Evolutionary conservation across 495 filamentous ascomycete genomes (phyloP).

Genomic region (Daldinia childiae): DNA sequence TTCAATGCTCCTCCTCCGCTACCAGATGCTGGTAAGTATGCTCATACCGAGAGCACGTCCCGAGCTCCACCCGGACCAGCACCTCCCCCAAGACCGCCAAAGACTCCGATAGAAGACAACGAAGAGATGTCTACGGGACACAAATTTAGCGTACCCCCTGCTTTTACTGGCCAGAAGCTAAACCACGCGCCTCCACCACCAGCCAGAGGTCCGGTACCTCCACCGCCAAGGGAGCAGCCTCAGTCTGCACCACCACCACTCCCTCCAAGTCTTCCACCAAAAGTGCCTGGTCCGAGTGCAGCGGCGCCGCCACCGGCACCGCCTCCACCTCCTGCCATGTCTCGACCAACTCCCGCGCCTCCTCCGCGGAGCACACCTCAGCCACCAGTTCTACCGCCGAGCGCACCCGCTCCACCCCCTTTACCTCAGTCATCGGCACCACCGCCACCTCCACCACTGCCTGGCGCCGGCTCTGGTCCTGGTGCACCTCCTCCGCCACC

Average conservation of each 20-base stretch:
- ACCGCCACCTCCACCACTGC: slow-evolving; percentile 51
- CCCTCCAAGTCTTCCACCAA: slow-evolving; percentile 74
- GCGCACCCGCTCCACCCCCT: slow-evolving; percentile 50
- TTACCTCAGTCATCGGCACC: slow-evolving; percentile 52
- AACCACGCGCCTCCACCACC: slow-evolving; percentile 75
- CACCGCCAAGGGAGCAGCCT: slow-evolving; percentile 68
- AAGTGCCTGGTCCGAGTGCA: slow-evolving; percentile 66
- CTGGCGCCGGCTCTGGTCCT: slow-evolving; percentile 32
- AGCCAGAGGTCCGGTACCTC: slow-evolving; percentile 70
- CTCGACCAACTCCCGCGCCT: slow-evolving; percentile 44
- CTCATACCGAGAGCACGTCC: slow-evolving; percentile 64
- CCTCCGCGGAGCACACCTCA: slow-evolving; percentile 46
- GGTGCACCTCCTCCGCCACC: slow-evolving; percentile 47
- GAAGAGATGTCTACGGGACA: slow-evolving; percentile 52
- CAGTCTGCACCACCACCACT: slow-evolving; percentile 46
- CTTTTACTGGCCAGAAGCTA: slow-evolving; percentile 73
- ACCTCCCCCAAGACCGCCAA: slow-evolving; percentile 87
- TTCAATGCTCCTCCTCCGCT: slow-evolving; percentile 88
- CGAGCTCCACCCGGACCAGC: slow-evolving; percentile 76
- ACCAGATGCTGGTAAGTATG: slow-evolving; percentile 85
- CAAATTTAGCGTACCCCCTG: slow-evolving; percentile 82
- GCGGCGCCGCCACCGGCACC: slow-evolving; percentile 71
- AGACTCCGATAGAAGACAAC: slow-evolving; percentile 79
- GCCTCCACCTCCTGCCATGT: slow-evolving; percentile 44
- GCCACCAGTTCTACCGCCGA: slow-evolving; percentile 52